These are phyloP conservation scores for Syzygium oleosum DNA, from an alignment of 345 rosid genomes.

Conservation along the genomic window DNA sequence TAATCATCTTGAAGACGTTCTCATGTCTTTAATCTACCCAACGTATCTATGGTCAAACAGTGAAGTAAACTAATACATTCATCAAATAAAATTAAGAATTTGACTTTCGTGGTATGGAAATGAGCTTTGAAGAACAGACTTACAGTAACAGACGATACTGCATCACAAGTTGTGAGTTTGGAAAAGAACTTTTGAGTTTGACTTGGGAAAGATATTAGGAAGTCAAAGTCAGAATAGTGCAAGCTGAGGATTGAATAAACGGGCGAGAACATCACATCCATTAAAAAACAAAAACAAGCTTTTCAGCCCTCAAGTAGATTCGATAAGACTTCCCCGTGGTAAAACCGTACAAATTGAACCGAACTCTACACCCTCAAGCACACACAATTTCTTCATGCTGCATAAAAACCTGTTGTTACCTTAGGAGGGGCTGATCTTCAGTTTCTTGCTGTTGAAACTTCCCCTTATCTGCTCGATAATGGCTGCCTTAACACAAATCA, in stretches of 20 bases:
- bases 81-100: background rate
- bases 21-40: background rate
- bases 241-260: background rate
- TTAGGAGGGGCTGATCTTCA: background rate
- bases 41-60: background rate
- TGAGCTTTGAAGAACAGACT: background rate
- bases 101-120: background rate
- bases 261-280: background rate
- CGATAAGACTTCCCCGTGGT: background rate
- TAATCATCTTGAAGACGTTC: background rate
- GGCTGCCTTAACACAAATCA: background rate
- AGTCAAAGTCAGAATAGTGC: background rate
- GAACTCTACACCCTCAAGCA: background rate
- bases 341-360: background rate
- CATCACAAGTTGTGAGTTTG: background rate
- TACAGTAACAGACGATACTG: background rate
- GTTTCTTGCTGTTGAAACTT: background rate
- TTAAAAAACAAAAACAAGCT: background rate
- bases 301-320: background rate
- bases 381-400: background rate
- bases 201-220: background rate
- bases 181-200: background rate
- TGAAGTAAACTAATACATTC: background rate
- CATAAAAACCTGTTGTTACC: background rate
- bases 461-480: background rate